These are phyloP conservation scores for Penicillium sp. DNA, from an alignment of 2,329 filamentous ascomycete species.

Conservation along the genomic window DNA sequence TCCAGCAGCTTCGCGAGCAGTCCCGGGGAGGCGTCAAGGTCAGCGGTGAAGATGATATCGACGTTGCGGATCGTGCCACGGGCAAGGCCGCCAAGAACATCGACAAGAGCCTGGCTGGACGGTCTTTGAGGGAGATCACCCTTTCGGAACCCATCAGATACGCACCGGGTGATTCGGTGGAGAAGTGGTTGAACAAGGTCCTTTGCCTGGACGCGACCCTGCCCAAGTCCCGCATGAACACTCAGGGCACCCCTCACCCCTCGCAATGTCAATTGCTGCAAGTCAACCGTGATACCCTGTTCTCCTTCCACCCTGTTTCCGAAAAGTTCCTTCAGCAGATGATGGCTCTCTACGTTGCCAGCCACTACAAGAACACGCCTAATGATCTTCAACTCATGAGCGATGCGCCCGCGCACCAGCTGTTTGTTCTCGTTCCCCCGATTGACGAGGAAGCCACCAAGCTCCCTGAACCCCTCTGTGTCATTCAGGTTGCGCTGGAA, in stretches of 20 bases:
- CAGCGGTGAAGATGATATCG: constrained; percentile 53
- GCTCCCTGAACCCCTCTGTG: constrained; percentile 85
- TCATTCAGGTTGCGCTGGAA: constrained; percentile 88
- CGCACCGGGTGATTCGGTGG: constrained; percentile 76
- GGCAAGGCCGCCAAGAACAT: constrained; percentile 60
- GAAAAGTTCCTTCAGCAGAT: constrained; percentile 97
- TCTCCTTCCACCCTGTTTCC: constrained; percentile 93
- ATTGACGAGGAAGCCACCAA: constrained; percentile 66
- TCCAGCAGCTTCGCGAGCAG: constrained; percentile 92
- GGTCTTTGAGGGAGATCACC: constrained; percentile 82
- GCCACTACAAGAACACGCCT: constrained; percentile 95
- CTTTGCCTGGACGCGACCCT: constrained; percentile 89
- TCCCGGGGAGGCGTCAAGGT: constrained; percentile 58
- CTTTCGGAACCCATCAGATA: constrained; percentile 92
- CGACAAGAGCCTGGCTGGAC: constrained; percentile 54
- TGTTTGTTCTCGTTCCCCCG: constrained; percentile 87
- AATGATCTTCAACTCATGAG: constrained; percentile 98
- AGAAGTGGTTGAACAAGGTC: constrained; percentile 91
- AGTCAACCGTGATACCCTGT: constrained; percentile 93
- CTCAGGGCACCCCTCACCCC: constrained; percentile 78
- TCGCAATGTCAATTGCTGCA: constrained; percentile 82
- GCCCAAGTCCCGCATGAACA: constrained; percentile 62
- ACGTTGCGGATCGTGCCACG: constrained; percentile 69
- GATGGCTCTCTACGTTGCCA: constrained; percentile 94
- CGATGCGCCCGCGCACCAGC: constrained; percentile 89